Base-by-base conservation (phyloP, 768 basidiomycete genomes). In the Termitomyces sp. region DNA sequence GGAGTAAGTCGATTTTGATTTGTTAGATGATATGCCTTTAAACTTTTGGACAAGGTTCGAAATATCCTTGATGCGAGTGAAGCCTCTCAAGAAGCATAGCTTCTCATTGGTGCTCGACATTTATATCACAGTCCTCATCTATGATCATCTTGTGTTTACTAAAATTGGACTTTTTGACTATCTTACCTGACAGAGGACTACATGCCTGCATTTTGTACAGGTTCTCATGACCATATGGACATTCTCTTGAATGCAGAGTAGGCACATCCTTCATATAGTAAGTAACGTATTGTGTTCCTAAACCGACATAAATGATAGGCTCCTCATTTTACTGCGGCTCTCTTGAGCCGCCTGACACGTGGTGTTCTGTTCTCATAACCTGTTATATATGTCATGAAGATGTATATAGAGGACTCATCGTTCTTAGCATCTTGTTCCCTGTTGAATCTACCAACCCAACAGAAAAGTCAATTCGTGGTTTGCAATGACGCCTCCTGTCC, bases 401-500 rank as follows among this genome's bases (percentile, higher is more conserved):
- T 6, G 9, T 20, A 18, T 40, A 22, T 40, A 47, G 46, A 45
- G 44, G 49, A 38, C 40, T 11, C 47, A 35, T 44, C 50, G 14
- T 52, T 30, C 33, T 22, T 32, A 46, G 46, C 5, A 46, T 45
- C 53, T 26, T 50, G 11, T 46, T 48, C 52, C 56, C 55, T 46
- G 7, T 50, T 52, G 50, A 55, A 61, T 63, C 62, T 56, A 61
- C 52, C 59, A 69, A 52, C 67, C 74, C 73, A 71, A 77, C 60
- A 69, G 54, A 73, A 14, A 76, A 76, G 54, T 69, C 71, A 36
- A 51, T 55, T 41, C 16, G 55, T 43, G 40, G 38, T 33, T 40
- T 55, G 75, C 74, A 56, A 81, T 83, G 78, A 67, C 72, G 50
- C 65, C 83, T 18, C 72, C 57, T 38, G 77, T 86, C 50, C 62